These are phyloP conservation scores for Cryphonectria japonica DNA, from an alignment of 2,329 filamentous ascomycete genomes.

Conservation along the genomic window DNA sequence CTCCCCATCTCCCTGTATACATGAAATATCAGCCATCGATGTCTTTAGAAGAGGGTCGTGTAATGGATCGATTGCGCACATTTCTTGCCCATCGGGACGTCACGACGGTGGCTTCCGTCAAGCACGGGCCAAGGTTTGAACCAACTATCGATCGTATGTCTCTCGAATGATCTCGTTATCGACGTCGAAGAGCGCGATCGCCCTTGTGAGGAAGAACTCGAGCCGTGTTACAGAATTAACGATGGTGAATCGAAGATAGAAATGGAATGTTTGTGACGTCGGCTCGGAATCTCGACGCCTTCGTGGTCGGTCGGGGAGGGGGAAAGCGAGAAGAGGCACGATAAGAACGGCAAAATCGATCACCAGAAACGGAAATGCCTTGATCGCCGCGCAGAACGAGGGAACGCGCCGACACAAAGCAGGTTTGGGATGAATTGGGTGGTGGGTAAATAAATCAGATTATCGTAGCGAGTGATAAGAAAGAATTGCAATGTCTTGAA, in stretches of 20 bases:
- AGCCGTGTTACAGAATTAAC: neutral
- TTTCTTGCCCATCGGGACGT: conserved; percentile 31
- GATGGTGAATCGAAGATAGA: neutral
- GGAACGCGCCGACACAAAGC: conserved; percentile 10
- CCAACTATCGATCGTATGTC: neutral
- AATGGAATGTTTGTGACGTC: neutral
- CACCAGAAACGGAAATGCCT: conserved; percentile 19
- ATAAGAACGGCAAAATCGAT: conserved; percentile 19
- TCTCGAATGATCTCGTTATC: neutral
- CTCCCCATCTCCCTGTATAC: conserved; percentile 72
- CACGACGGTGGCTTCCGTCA: conserved; percentile 19
- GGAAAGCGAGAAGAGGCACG: neutral
- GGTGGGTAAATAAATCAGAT: neutral
- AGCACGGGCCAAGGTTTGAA: neutral
- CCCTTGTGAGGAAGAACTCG: neutral
- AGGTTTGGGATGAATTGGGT: neutral
- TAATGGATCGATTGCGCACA: conserved; percentile 15
- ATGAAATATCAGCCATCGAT: conserved; percentile 16
- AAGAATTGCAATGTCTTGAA: conserved; percentile 4
- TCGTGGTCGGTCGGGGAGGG: neutral
- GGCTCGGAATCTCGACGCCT: neutral
- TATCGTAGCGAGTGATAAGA: conserved; percentile 23
- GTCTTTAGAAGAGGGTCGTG: neutral
- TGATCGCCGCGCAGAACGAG: conserved; percentile 23
- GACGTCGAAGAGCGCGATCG: neutral